phyloP scores from a whole-genome alignment of 179 eudicot genomes.

The Actinidia chinensis region DNA sequence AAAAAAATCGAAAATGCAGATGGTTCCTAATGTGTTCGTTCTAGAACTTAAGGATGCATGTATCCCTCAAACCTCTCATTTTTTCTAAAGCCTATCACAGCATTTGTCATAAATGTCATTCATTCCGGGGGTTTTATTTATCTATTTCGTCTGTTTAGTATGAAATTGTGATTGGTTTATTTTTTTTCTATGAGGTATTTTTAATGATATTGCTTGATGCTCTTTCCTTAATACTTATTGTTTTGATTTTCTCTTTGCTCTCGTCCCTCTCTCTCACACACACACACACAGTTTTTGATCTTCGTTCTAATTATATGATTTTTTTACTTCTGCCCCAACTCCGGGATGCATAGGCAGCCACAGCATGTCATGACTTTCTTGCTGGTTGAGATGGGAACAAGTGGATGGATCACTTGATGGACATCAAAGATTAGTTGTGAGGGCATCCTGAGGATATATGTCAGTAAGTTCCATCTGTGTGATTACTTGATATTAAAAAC shows the following conservation, averaged over 20 bases:
- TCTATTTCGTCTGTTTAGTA: not conserved
- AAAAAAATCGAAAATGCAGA: too few relatives aligned
- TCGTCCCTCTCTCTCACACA: too few relatives aligned
- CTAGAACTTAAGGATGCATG: not conserved
- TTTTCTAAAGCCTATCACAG: not conserved
- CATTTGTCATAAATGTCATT: not conserved
- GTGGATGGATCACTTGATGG: constrained; percentile 91
- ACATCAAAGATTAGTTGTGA: constrained; percentile 77
- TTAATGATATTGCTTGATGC: not conserved
- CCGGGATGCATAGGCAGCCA: constrained; percentile 93
- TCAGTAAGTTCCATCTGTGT: constrained; percentile 58
- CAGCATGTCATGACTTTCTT: constrained; percentile 91
- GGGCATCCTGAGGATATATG: constrained; percentile 76
- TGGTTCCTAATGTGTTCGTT: not conserved
- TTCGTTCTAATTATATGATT: not conserved
- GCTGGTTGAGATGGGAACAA: constrained; percentile 95
- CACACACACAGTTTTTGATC: not conserved
- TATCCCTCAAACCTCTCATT: not conserved
- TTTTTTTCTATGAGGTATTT: not conserved
- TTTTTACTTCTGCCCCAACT: not conserved
- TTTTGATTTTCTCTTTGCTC: too few relatives aligned
- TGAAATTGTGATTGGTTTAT: not conserved
- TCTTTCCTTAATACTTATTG: not conserved
- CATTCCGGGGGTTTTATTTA: not conserved
- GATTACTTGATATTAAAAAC: too few relatives aligned